A percentile compares a stretch with the other conserved stretches of the same genome.
phyloP scores from a whole-genome alignment of 2,329 filamentous ascomycete genomes.

The Hypoxylon sp. region DNA sequence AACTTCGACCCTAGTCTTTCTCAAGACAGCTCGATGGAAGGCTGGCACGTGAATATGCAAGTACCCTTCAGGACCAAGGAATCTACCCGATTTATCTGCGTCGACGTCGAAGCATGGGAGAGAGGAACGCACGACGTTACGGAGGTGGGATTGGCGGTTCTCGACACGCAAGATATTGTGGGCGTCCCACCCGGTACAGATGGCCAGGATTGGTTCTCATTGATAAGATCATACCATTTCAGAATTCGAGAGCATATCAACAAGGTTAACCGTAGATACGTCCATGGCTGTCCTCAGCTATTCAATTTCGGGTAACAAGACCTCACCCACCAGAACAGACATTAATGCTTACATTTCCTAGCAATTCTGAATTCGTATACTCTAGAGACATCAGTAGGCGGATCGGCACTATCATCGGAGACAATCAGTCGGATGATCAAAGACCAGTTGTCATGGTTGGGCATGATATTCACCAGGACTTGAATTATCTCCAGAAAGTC shows the following conservation, averaged over 20 bases:
- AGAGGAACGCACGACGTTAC: slow-evolving; percentile 76
- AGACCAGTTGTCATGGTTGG: slow-evolving; percentile 80
- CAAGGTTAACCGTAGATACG: slow-evolving; percentile 76
- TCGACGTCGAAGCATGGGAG: slow-evolving; percentile 90
- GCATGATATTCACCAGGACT: slow-evolving; percentile 78
- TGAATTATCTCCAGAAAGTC: slow-evolving; percentile 76
- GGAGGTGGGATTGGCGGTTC: slow-evolving; percentile 85
- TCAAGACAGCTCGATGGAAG: slow-evolving; percentile 49
- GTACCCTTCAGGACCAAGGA: slow-evolving; percentile 64
- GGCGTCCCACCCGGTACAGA: slow-evolving; percentile 70
- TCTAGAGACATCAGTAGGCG: slow-evolving; percentile 54
- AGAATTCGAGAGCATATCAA: slow-evolving; percentile 78
- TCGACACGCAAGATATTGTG: slow-evolving; percentile 76
- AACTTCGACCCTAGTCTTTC: slow-evolving; percentile 24
- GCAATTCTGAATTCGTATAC: slow-evolving; percentile 60
- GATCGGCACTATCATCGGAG: slow-evolving; percentile 58
- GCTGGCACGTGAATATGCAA: slow-evolving; percentile 59
- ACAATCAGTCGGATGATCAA: slow-evolving; percentile 43
- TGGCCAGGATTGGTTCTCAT: slow-evolving; percentile 76
- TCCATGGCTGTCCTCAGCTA: slow-evolving; percentile 78
- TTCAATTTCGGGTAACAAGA: slow-evolving; percentile 84
- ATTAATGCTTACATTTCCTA: slow-evolving; percentile 48
- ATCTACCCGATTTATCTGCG: slow-evolving; percentile 78
- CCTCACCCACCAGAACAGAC: not conserved
- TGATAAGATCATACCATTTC: slow-evolving; percentile 81